Conservation (phyloP, 2,329 filamentous ascomycete genomes). For the Aspergillus glaucus region DNA sequence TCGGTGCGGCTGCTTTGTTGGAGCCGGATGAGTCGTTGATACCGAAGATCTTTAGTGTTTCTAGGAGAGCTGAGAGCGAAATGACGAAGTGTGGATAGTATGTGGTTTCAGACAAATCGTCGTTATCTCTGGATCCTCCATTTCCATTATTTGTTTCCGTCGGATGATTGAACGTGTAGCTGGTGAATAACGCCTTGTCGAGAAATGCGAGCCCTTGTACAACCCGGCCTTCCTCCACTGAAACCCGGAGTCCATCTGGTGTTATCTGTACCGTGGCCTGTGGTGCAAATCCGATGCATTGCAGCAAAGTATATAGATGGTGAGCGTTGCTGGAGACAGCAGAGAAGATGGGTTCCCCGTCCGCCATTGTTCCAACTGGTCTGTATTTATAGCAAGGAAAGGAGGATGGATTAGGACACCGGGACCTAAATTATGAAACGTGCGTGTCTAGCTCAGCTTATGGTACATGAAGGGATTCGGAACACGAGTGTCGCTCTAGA, state of each 20-base stretch:
- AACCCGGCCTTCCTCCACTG: slow-evolving; percentile 78
- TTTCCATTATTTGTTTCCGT: slow-evolving; percentile 14
- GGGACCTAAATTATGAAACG: slow-evolving; percentile 11
- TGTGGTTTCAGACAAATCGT: slow-evolving; percentile 30
- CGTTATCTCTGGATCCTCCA: slow-evolving; percentile 26
- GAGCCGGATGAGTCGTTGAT: slow-evolving; percentile 55
- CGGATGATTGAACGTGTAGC: slow-evolving; percentile 62
- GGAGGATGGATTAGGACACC: slow-evolving; percentile 5
- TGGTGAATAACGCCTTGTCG: slow-evolving; percentile 81
- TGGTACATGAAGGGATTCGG: slow-evolving; percentile 29
- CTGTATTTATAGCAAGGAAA: slow-evolving; percentile 7
- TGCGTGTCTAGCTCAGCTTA: slow-evolving; percentile 29
- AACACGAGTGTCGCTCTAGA: slow-evolving; percentile 50
- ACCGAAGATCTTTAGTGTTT: slow-evolving; percentile 92
- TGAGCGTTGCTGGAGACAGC: slow-evolving; percentile 58
- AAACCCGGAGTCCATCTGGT: slow-evolving; percentile 77
- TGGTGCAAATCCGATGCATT: slow-evolving; percentile 56
- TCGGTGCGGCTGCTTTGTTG: slow-evolving; percentile 21
- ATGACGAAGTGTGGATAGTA: slow-evolving; percentile 71
- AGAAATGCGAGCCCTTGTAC: slow-evolving; percentile 90
- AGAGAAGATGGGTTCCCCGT: slow-evolving; percentile 45
- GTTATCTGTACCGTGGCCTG: slow-evolving; percentile 68
- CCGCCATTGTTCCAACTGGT: slow-evolving; percentile 10
- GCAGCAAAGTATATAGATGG: slow-evolving; percentile 54
- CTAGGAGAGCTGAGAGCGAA: slow-evolving; percentile 77